Evolutionary conservation across 768 basidiomycete genomes (phyloP), one percentile per base, ranked within the genome.

Genomic region (Galerina marginata): DNA sequence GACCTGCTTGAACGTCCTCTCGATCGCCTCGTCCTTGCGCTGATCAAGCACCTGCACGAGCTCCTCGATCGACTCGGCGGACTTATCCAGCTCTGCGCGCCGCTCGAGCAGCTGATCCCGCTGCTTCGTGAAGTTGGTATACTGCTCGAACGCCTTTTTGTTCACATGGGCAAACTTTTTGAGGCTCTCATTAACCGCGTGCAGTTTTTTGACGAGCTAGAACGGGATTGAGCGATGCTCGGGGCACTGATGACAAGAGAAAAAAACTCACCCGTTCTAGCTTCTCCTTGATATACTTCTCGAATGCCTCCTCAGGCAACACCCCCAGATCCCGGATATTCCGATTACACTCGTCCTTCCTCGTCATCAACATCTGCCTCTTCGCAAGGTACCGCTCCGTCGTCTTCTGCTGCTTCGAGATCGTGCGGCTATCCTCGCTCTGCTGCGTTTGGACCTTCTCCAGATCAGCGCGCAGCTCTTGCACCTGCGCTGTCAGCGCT

Each of bases 61-160:
- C 67, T 96, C 93, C 65, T 95, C 87, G 65, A 99, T 99, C 42
- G 94, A 95, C 49, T 83, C 70, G 0, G 93, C 94, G 2, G 94
- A 95, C 59, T 87, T 89, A 65, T 98, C 96, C 33, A 99, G 81
- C 71, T 99, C 97, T 64, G 93, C 91, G 9, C 95, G 86, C 4
- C 97, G 90, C 60, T 89, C 83, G 44, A 92, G 73, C 3, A 98
- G 85, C 66, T 95, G 91, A 71, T 99, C 96, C 1, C 96, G 90
- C 73, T 99, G 96, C 71, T 96, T 98, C 7, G 96, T 97, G 74
- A 99, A 99, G 71, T 94, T 96, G 72, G 86, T 93, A 79, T 97
- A 99, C 73, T 99, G 96, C 72, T 99, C 97, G 71, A 96, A 96
- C 1, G 96, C 97, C 71, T 99, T 98, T 82, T 99, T 99, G 81